phyloP scores from a whole-genome alignment of 345 rosid species.

The Clausena lansium region DNA sequence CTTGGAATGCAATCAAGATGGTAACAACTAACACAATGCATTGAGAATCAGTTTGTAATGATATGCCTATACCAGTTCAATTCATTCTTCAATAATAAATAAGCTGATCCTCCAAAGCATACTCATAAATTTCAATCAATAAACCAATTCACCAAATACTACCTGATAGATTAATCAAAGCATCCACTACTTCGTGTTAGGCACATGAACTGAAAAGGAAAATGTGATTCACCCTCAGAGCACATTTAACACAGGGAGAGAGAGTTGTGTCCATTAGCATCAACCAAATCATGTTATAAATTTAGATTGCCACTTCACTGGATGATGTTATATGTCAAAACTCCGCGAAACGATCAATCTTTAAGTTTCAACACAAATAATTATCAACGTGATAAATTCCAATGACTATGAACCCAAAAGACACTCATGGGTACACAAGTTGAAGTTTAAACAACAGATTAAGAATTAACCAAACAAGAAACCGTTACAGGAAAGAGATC shows the following conservation, averaged over 20 bases:
- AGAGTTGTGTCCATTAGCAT: neutral
- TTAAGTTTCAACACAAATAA: neutral
- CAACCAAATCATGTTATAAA: neutral
- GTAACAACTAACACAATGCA: neutral
- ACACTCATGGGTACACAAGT: neutral
- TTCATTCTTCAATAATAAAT: neutral
- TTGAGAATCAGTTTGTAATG: neutral
- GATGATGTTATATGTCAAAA: neutral
- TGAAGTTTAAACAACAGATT: neutral
- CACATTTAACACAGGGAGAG: neutral
- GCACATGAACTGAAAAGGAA: neutral
- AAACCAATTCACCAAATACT: neutral
- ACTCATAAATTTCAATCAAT: neutral
- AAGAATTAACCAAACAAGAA: neutral
- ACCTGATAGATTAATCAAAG: too few relatives aligned
- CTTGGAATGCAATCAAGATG: neutral
- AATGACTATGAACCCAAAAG: conserved; percentile 1
- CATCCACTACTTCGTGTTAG: too few relatives aligned
- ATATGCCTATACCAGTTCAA: neutral
- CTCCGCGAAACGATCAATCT: neutral
- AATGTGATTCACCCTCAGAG: neutral
- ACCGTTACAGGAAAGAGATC: neutral
- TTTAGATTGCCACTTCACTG: neutral
- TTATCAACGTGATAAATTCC: neutral
- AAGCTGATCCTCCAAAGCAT: neutral